These are phyloP conservation scores for Nemania diffusa DNA, from an alignment of 2,329 filamentous ascomycete genomes.

Conservation along the genomic window DNA sequence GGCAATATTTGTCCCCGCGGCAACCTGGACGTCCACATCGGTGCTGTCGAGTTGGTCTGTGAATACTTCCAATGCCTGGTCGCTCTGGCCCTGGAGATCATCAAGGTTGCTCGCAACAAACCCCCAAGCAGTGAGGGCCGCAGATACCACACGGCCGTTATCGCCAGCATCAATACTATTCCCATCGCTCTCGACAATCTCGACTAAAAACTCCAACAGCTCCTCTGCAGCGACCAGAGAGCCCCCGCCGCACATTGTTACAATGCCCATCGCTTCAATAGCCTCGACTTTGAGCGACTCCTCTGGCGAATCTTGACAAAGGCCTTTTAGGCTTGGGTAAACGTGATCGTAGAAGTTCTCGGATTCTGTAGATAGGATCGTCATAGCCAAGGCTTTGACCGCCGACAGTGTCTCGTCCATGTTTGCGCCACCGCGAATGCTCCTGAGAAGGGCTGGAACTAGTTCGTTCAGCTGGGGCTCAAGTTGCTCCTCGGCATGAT, in stretches of 20 bases:
- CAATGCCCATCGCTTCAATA: slow-evolving; percentile 78
- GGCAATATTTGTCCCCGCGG: slow-evolving; percentile 82
- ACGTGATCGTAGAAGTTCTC: slow-evolving; percentile 73
- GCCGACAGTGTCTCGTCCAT: slow-evolving; percentile 76
- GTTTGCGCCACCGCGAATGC: slow-evolving; percentile 74
- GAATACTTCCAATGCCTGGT: slow-evolving; percentile 80
- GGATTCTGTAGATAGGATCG: slow-evolving; percentile 73
- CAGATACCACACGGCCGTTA: slow-evolving; percentile 74
- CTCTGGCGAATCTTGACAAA: slow-evolving; percentile 74
- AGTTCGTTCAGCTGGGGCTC: slow-evolving; percentile 69
- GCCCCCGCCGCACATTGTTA: slow-evolving; percentile 79
- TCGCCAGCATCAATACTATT: slow-evolving; percentile 76
- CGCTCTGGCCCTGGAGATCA: slow-evolving; percentile 76
- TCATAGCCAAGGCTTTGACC: slow-evolving; percentile 76
- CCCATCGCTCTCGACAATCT: slow-evolving; percentile 84
- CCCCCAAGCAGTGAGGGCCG: slow-evolving; percentile 81
- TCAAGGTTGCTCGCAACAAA: slow-evolving; percentile 82
- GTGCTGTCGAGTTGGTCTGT: slow-evolving; percentile 85
- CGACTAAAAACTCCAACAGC: slow-evolving; percentile 78
- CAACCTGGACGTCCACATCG: slow-evolving; percentile 77
- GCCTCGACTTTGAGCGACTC: slow-evolving; percentile 73
- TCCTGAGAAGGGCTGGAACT: slow-evolving; percentile 72
- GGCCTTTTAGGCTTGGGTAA: slow-evolving; percentile 66
- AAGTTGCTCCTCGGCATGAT: slow-evolving; percentile 73
- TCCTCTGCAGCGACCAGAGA: slow-evolving; percentile 74